Base-by-base conservation (phyloP, 1,139 yeast genomes). In the Sugiyamaella paludigena region DNA sequence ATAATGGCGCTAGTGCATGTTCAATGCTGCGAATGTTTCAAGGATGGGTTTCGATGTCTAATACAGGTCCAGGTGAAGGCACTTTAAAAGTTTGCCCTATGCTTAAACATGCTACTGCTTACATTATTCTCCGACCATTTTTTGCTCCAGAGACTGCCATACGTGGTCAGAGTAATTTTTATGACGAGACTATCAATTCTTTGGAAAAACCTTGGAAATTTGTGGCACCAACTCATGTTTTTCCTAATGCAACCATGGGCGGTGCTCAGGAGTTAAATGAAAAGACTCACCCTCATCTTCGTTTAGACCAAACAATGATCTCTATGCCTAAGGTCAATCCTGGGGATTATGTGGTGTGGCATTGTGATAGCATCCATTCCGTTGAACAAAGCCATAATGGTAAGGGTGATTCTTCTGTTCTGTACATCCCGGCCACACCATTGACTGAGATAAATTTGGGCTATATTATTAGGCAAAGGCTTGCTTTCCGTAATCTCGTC, bases 301-400 rank as follows among this genome's bases (percentile, higher is more conserved):
- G 51, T 2, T 60, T 62, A 11, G 55, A 52, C 15, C 38, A 49
- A 5, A 51, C 63, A 2, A 61, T 64, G 62, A 56, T 58, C 9
- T 43, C 59, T 4, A 43, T 63, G 13, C 66, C 67, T 4, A 40
- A 50, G 7, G 58, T 64, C 35, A 36, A 55, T 7, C 65, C 67
- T 12, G 68, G 68, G 1, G 78, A 76, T 54, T 72, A 66, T 54
- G 78, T 77, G 0, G 73, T 71, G 46, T 77, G 81, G 81, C 81
- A 77, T 58, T 66, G 73, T 50, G 81, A 77, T 55, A 48, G 69
- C 36, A 66, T 72, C 26, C 80, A 77, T 59, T 74, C 74, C n/a
- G 80, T 76, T 8, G 80, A 76, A 52, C 60, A 63, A 19, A 64
- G 62, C 4, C 79, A 75, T 54, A 53, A 51, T 15, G 80, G 79